Conservation (phyloP, 352 stramenopile genomes). For the Plasmopara muralis region DNA sequence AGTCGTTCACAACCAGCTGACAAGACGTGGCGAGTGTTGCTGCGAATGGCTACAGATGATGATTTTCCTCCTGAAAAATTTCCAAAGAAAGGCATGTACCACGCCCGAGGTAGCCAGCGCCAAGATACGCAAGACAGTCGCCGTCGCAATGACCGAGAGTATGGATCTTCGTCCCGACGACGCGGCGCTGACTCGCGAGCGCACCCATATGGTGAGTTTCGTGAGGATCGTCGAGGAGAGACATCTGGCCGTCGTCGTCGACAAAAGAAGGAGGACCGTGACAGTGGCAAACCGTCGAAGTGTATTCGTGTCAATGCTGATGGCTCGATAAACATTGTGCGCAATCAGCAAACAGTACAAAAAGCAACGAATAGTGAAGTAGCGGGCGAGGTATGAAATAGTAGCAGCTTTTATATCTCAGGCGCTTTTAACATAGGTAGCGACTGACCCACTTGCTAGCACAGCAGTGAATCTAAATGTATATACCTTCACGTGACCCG, state of each 20-base stretch:
- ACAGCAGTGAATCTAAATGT: too few relatives aligned
- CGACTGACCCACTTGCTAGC: too few relatives aligned
- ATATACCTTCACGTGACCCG: too few relatives aligned
- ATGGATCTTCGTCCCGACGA: constrained; percentile 30
- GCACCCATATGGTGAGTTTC: constrained; percentile 39
- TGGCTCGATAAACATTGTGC: constrained; percentile 58
- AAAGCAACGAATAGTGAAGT: neutral
- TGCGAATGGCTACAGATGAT: constrained; percentile 63
- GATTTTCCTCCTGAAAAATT: constrained; percentile 78
- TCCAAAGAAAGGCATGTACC: constrained; percentile 55
- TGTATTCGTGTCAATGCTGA: constrained; percentile 56
- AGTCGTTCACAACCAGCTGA: constrained; percentile 38
- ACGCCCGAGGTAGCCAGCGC: constrained; percentile 39
- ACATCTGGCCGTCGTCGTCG: constrained; percentile 19
- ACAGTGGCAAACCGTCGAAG: constrained; percentile 42
- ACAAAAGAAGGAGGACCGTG: constrained; percentile 20
- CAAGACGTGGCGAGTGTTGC: constrained; percentile 66
- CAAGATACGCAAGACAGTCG: constrained; percentile 14
- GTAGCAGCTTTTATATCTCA: neutral
- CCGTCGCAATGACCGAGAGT: constrained; percentile 21
- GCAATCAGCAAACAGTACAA: constrained; percentile 10
- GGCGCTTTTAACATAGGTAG: too few relatives aligned
- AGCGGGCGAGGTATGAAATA: neutral
- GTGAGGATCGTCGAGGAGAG: constrained; percentile 28
- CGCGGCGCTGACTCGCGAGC: constrained; percentile 16